Base-by-base conservation (phyloP, 495 filamentous ascomycete genomes). In the Tuber calosporum region DNA sequence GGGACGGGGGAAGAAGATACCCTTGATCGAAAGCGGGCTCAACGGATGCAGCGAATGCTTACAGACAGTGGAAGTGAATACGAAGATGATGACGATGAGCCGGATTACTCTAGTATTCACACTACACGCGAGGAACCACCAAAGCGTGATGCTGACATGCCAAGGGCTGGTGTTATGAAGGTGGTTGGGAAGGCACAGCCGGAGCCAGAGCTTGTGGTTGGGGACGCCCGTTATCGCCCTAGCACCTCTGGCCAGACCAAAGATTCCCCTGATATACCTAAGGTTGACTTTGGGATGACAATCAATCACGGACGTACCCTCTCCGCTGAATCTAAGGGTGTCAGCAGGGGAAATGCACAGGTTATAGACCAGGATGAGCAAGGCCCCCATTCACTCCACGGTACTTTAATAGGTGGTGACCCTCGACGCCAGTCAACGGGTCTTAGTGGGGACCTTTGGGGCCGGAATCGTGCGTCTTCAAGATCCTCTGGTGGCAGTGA, bases 261-360 rank as follows among this genome's bases (percentile, higher is more conserved):
- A 19, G 53, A 62, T 30, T 73, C 66, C 58, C 76, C 69, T 71
- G 77, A 77, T 37, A 91, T 96, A 72, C 92, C 93, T 2, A 83
- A 84, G 13, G 87, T 98, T 73, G 91, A 98, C 80, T 98, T 98
- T 82, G 94, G 94, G 0, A 92, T 89, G 26, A 97, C 94, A 0
- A 84, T 90, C 72, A 90, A 91, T 79, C 91, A 91, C 68, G 86
- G 83, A 81, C 70, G 84, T 84, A 75, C 86, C 85, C 68, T 84
- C 77, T 77, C 80, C n/a, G 69, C 80, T 41, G 79, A 77, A 69
- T 62, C 76, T 11, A 73, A 45, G 45, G 77, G 71, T 45, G 75
- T 80, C 34, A 70, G 26, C 62, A 77, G 67, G 48, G 79, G 79
- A 19, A 77, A 66, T 78, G 73, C 48, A 19, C 68, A 72, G 66